Conservation (phyloP, 2,329 filamentous ascomycete genomes). For the Trichoderma guizhouense region DNA sequence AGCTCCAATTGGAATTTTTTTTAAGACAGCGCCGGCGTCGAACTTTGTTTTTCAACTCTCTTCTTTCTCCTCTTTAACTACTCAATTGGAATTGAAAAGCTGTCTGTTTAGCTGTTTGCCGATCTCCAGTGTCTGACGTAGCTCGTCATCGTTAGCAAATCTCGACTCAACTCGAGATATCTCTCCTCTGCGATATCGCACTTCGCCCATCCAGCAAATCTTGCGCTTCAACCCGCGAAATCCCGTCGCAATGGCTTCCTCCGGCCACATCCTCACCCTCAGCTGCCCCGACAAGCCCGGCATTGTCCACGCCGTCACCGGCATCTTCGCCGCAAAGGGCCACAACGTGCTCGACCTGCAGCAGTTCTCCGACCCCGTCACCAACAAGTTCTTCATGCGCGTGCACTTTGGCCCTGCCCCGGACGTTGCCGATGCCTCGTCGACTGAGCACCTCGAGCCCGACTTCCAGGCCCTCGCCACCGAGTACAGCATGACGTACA, state of each 20-base stretch:
- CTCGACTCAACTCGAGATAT: conserved; percentile 16
- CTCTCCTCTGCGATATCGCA: background rate
- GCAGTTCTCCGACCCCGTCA: conserved; percentile 75
- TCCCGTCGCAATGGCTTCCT: background rate
- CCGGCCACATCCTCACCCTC: conserved; percentile 70
- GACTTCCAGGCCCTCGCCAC: conserved; percentile 60
- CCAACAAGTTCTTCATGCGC: conserved; percentile 81
- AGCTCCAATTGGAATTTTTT: background rate
- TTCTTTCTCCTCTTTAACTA: background rate
- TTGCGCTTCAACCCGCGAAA: background rate
- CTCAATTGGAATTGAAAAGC: background rate
- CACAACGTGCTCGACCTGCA: conserved; percentile 82
- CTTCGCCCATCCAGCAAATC: background rate
- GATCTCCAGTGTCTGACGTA: background rate
- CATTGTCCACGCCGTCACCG: conserved; percentile 81
- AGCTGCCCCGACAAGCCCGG: conserved; percentile 82
- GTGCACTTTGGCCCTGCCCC: conserved; percentile 70
- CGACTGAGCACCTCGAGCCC: conserved; percentile 49
- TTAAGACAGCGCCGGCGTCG: background rate
- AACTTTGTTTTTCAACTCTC: background rate
- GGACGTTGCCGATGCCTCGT: conserved; percentile 31
- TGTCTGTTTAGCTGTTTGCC: background rate
- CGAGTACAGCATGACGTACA: conserved; percentile 65
- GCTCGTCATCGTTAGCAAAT: background rate
- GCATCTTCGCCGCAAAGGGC: conserved; percentile 67